Percentiles rank a stretch among this genome's conserved stretches.
Conservation (phyloP, 495 filamentous ascomycete species). For the Schizothecium vesticola region DNA sequence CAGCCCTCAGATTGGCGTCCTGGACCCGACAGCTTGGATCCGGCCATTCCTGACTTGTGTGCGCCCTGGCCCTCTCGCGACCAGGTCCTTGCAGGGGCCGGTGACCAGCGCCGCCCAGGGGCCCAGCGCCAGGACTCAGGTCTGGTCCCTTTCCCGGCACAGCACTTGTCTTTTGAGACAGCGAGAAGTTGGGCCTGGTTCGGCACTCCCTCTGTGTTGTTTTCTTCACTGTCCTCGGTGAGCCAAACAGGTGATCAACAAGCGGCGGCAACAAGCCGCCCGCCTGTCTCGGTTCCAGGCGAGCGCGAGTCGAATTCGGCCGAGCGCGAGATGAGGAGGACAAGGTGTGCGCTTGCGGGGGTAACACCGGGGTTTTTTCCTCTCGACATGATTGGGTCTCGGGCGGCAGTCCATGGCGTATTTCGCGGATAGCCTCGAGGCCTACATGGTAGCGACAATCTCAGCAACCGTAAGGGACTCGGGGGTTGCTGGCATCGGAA, state of each 20-base stretch:
- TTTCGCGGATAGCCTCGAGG: neutral
- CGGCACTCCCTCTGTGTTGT: neutral
- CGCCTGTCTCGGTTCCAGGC: neutral
- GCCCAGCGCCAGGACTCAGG: no score
- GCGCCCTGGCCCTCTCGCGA: neutral
- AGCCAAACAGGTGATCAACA: neutral
- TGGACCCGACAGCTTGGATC: constrained; percentile 13
- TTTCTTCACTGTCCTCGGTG: neutral
- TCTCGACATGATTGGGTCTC: neutral
- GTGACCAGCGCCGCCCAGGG: neutral
- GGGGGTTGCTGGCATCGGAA: neutral
- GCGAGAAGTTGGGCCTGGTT: neutral
- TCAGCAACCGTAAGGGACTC: neutral
- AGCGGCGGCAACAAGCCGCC: neutral
- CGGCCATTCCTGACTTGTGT: constrained; percentile 7
- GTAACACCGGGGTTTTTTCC: neutral
- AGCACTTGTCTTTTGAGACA: neutral
- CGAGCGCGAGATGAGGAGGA: neutral
- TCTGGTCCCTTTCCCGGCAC: no score
- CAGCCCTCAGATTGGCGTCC: constrained; percentile 1
- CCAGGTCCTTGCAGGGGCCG: neutral
- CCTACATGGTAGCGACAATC: neutral
- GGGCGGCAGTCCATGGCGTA: neutral
- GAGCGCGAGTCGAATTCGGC: neutral
- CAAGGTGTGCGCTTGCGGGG: neutral